A percentile compares a stretch with the other conserved stretches of the same genome.
Conservation (phyloP, 2,329 filamentous ascomycete genomes). For the Talaromyces sp. region DNA sequence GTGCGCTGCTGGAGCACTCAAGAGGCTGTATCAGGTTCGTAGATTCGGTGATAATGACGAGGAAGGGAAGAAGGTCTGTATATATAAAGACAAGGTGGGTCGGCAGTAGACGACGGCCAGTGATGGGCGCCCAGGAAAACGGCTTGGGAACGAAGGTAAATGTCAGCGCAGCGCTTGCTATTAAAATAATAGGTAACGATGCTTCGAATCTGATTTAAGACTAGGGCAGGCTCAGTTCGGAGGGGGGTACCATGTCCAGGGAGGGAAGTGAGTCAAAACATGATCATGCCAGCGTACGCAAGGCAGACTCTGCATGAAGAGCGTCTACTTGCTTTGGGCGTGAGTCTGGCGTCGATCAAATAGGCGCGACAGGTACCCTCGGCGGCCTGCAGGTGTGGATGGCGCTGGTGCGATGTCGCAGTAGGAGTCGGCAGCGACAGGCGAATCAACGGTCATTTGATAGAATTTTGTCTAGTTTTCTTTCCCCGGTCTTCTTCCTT, state of each 20-base stretch:
- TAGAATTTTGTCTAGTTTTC: neutral
- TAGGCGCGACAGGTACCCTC: conserved; percentile 12
- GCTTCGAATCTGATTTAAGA: conserved; percentile 19
- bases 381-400: conserved; percentile 10
- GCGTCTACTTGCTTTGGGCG: conserved; percentile 8
- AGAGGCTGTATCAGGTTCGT: neutral
- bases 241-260: conserved; percentile 20
- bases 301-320: conserved; percentile 29
- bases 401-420: conserved; percentile 9
- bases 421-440: neutral
- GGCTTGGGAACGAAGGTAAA: conserved; percentile 5
- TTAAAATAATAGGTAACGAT: conserved; percentile 19
- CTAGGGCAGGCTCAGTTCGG: conserved; percentile 20
- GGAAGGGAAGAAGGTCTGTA: conserved; percentile 11
- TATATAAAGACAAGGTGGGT: conserved; percentile 7
- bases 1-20: neutral
- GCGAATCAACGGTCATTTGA: conserved; percentile 1
- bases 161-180: conserved; percentile 8
- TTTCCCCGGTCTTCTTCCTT: neutral
- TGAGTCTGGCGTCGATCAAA: conserved; percentile 9
- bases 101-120: neutral
- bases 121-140: neutral
- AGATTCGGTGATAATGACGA: conserved; percentile 12
- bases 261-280: conserved; percentile 14
- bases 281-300: conserved; percentile 23